Evolutionary conservation across 345 rosid species (phyloP).

Genomic region (Hibiscus mutabilis): DNA sequence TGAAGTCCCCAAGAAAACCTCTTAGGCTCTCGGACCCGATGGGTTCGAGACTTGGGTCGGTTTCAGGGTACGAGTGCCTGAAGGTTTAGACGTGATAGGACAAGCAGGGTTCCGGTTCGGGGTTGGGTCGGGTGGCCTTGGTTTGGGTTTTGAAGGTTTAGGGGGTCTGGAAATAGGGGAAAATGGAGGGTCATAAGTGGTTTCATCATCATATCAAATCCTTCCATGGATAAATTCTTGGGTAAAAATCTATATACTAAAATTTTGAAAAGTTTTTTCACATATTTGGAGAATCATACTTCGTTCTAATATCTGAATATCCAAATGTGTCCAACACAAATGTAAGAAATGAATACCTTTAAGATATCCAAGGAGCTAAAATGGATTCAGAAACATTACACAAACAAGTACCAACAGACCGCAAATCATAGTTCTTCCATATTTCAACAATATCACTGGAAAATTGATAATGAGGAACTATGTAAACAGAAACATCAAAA

Average conservation of each 20-base stretch:
- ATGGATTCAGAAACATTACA: not conserved
- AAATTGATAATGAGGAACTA: not conserved
- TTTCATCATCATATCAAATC: not conserved
- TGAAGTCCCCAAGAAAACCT: slow-evolving; percentile 69
- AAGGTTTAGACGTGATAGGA: slow-evolving; percentile 51
- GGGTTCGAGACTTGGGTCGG: slow-evolving; percentile 44
- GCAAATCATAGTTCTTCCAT: not conserved
- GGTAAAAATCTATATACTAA: not conserved
- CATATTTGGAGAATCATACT: not conserved
- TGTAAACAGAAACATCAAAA: not conserved
- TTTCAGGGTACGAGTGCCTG: slow-evolving; percentile 73
- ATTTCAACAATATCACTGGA: not conserved
- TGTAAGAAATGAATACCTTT: too few relatives aligned
- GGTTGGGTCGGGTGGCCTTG: slow-evolving; percentile 1
- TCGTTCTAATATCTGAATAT: not conserved
- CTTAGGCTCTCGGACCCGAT: slow-evolving; percentile 83
- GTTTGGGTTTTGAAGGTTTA: slow-evolving; percentile 16
- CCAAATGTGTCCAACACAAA: not conserved
- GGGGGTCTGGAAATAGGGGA: slow-evolving; percentile 16
- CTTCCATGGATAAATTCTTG: not conserved
- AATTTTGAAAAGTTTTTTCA: not conserved
- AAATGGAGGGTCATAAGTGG: slow-evolving; percentile 28
- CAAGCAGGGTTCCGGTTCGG: slow-evolving; percentile 4
- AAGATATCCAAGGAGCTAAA: not conserved
- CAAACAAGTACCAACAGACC: not conserved